Base-by-base conservation (phyloP, 2,329 filamentous ascomycete species). In the Diplodia mutila region DNA sequence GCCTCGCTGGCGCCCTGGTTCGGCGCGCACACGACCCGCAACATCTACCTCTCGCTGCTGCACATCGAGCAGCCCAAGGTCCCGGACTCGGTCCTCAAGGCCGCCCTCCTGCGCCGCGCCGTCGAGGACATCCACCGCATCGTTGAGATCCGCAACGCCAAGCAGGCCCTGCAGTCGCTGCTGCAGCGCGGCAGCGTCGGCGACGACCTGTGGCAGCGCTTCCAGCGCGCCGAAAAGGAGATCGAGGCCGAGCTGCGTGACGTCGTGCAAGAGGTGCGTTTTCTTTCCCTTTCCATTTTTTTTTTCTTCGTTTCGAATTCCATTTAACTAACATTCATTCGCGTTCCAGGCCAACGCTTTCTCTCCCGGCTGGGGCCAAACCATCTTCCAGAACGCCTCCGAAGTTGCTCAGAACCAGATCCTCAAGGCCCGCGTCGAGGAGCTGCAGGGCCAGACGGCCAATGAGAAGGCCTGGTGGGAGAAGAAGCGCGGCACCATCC, bases 311-410 rank as follows among this genome's bases (percentile, higher is more conserved):
- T n/a, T 54, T 16, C 16, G 8, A 29, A 29, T 7, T 18, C 23
- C 11, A 23, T 14, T 4, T 9, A 11, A 64, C 71, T 77, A 69
- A 78, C 67, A 69, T 67, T 23, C 66, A 25, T 49, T 46, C 46
- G n/a, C n/a, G n/a, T 8, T 21, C 8, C 72, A 97, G 93, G 95
- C 96, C 74, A 98, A 98, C 78, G 93, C 91, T 23, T 91, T 97
- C 71, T 86, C 88, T 1, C 90, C 92, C 59, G 90, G 90, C 79
- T 99, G 95, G 95, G 95, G 95, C 69, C 90, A 95, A 77, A 89
- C 87, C 67, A 98, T 99, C 78, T 99, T 99, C 86, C 95, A 99
- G 80, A 94, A 92, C 54, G 95, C 95, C 66, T 97, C 97, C 80
- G 95, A 99, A 80, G 97, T 99, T 80, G 89, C 91, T 68, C 90